phyloP scores from a whole-genome alignment of 306 rosid species.

The Citrullus colocynthis region DNA sequence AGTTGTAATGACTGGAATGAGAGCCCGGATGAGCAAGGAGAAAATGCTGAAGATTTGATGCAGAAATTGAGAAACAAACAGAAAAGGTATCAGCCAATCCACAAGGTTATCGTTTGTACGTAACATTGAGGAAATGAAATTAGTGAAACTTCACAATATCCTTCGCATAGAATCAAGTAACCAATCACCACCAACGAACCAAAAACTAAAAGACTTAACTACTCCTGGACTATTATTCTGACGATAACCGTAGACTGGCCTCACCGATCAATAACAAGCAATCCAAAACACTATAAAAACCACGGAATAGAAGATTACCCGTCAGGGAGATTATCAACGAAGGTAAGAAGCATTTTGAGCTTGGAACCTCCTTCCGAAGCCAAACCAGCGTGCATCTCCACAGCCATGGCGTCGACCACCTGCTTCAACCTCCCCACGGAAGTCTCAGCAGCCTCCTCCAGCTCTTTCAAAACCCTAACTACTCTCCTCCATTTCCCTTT shows the following conservation, averaged over 20 bases:
- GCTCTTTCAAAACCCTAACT: constrained; percentile 52
- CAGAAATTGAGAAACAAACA: neutral
- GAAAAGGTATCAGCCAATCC: neutral
- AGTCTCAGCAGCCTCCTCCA: constrained; percentile 61
- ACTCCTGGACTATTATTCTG: neutral
- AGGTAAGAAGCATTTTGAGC: constrained; percentile 95
- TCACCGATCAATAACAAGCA: neutral
- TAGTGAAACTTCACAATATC: neutral
- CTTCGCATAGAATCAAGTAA: neutral
- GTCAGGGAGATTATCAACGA: constrained; percentile 69
- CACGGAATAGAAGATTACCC: constrained; percentile 38
- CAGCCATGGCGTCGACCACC: constrained; percentile 93
- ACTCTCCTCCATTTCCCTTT: constrained; percentile 67
- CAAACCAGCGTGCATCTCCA: constrained; percentile 98
- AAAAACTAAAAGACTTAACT: neutral
- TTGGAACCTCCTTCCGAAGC: constrained; percentile 96
- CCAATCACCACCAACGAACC: neutral
- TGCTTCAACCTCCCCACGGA: constrained; percentile 58
- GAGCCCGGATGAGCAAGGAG: neutral
- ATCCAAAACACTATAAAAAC: neutral
- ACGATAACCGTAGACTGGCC: neutral
- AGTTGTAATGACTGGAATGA: neutral
- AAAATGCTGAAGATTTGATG: neutral
- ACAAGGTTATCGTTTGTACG: neutral
- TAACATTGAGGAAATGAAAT: neutral